Percentiles rank a stretch among this genome's conserved stretches.
phyloP scores from a whole-genome alignment of 1,284 basidiomycete genomes.

The Volvariella surrecta region DNA sequence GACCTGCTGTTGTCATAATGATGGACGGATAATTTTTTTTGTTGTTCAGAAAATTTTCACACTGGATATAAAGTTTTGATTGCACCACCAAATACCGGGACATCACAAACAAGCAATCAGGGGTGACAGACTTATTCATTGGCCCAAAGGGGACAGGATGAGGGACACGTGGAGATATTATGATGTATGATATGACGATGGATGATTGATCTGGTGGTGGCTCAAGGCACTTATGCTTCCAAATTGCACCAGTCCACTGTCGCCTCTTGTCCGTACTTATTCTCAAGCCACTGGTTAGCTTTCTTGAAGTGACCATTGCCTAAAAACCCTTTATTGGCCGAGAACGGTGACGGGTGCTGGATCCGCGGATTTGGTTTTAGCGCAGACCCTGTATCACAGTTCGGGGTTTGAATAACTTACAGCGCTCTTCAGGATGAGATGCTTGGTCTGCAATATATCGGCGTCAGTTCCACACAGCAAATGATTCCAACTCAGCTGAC shows the following conservation, averaged over 20 bases:
- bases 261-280: constrained; percentile 64
- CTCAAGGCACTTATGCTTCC: constrained; percentile 8
- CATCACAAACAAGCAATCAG: no score
- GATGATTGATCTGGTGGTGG: no score
- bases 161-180: no score
- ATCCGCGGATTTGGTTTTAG: constrained; percentile 5
- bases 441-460: constrained; percentile 52
- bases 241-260: constrained; percentile 73
- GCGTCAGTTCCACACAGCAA: neutral
- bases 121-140: no score
- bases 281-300: constrained; percentile 78
- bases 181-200: no score
- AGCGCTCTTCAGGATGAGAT: constrained; percentile 77
- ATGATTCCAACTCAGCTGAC: constrained; percentile 28
- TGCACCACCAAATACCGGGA: no score
- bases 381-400: constrained; percentile 11
- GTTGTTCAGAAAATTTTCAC: no score
- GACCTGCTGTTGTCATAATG: no score
- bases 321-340: constrained; percentile 79
- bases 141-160: no score
- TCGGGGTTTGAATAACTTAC: constrained; percentile 31
- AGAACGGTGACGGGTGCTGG: constrained; percentile 78
- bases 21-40: no score
- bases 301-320: constrained; percentile 88
- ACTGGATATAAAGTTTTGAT: no score